Evolutionary conservation across 164 flowering plant species (phyloP), one percentile per base, ranked within the genome.

Genomic region (Houttuynia cordata): DNA sequence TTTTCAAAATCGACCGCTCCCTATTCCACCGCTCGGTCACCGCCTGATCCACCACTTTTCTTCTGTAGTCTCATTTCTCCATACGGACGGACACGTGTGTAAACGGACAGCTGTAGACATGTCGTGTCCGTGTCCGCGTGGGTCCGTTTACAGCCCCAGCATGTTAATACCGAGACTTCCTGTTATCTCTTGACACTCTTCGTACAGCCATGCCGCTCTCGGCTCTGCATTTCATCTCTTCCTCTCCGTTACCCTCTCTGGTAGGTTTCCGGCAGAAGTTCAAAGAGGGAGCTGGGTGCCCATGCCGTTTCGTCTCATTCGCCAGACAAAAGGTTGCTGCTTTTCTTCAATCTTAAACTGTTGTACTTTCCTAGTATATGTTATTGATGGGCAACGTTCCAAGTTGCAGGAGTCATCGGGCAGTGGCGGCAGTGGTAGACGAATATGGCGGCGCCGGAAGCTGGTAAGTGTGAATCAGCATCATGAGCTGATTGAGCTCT

Each of bases 371-470:
- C 14, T 45, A 12, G 15, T 3, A 45, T 12, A 14, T 17, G 49
- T 45, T 45, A 45, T 0, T 45, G 49, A 45, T 45, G 49, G 49
- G 12, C 3, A 0, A 17, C 14, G 17, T 45, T 45, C 12, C 17
- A 45, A 12, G 40, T 53, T 24, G 62, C 74, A 75, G 83, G 69
- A 67, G 1, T 60, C 41, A 6, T 63, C 74, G 0, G 71, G 64
- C 49, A 66, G 53, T 20, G 60, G 67, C 25, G 67, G 72, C 7
- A 56, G 45, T 21, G 73, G 73, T 3, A 76, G 85, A 62, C 71
- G 78, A 64, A 70, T 85, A 24, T 85, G 92, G 92, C 77, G 85
- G 62, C 75, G 88, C n/a, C 76, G 92, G 59, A 78, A 79, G 70
- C 73, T 83, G 88, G 92, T 85, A 74, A 8, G 23, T 12, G 7